phyloP scores from a whole-genome alignment of 2,329 filamentous ascomycete species.

The Gnomoniopsis smithogilvyi region DNA sequence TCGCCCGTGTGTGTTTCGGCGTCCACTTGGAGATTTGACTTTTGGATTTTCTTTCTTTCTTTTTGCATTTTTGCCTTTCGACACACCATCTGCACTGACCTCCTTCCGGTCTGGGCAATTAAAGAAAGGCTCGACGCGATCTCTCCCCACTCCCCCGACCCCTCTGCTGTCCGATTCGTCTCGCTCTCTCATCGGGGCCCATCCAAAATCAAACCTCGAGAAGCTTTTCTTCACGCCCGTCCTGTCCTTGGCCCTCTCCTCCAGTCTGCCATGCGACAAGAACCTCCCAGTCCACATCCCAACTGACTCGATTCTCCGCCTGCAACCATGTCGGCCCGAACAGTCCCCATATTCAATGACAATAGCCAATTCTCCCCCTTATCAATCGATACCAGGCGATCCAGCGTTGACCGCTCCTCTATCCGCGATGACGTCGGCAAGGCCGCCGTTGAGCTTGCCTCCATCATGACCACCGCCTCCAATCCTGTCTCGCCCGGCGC shows the following conservation, averaged over 20 bases:
- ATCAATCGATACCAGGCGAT: conserved; percentile 26
- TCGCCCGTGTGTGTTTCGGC: not conserved
- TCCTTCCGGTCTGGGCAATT: conserved; percentile 14
- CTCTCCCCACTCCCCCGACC: not conserved
- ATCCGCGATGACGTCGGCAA: conserved; percentile 33
- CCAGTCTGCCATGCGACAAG: conserved; percentile 12
- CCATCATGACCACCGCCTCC: conserved; percentile 45
- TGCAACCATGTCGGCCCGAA: conserved; percentile 22
- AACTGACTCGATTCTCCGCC: conserved; percentile 12
- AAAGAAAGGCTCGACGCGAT: not conserved
- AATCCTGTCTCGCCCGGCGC: conserved; percentile 54
- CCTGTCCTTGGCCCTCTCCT: not conserved
- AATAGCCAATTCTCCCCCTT: conserved; percentile 23
- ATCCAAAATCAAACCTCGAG: not conserved
- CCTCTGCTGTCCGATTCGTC: not conserved
- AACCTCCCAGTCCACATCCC: conserved; percentile 5
- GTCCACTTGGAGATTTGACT: not conserved
- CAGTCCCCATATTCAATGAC: conserved; percentile 20
- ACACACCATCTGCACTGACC: not conserved
- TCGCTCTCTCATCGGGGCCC: conserved; percentile 1
- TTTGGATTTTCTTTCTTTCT: not conserved
- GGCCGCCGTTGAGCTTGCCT: conserved; percentile 39
- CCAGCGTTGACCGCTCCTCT: conserved; percentile 20
- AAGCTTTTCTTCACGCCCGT: not conserved
- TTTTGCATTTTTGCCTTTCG: not conserved